phyloP scores from a whole-genome alignment of 1,139 yeast species.

The Geotrichum europaeum region DNA sequence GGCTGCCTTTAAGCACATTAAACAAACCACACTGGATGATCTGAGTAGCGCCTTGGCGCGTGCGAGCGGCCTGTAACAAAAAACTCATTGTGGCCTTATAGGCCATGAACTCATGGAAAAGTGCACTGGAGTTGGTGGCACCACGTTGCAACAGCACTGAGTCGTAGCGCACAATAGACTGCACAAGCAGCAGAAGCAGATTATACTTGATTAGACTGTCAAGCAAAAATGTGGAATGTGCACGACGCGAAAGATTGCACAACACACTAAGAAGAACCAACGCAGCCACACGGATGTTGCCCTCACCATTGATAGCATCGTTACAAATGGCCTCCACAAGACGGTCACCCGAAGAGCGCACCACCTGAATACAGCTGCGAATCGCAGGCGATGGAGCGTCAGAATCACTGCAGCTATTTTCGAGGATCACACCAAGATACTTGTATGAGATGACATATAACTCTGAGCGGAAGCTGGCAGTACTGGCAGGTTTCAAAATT shows the following conservation, averaged over 20 bases:
- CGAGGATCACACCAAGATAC: constrained; percentile 39
- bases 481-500: constrained; percentile 60
- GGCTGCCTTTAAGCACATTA: constrained; percentile 51
- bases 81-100: constrained; percentile 67
- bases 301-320: constrained; percentile 78
- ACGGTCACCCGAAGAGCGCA: constrained; percentile 55
- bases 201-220: constrained; percentile 60
- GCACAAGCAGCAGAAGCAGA: constrained; percentile 55
- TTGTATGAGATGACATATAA: constrained; percentile 67
- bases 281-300: constrained; percentile 70
- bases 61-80: constrained; percentile 67
- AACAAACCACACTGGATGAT: constrained; percentile 67
- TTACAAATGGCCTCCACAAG: constrained; percentile 61
- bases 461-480: constrained; percentile 67
- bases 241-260: constrained; percentile 49
- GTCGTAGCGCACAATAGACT: constrained; percentile 56
- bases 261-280: constrained; percentile 65
- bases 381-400: constrained; percentile 2
- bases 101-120: constrained; percentile 42
- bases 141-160: constrained; percentile 41
- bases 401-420: neutral
- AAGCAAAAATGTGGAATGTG: constrained; percentile 51
- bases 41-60: constrained; percentile 69
- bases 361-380: constrained; percentile 35
- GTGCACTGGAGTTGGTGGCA: constrained; percentile 1